A percentile compares a stretch with the other conserved stretches of the same genome.
Conservation (phyloP, 345 rosid genomes). For the Salix suchowensis region DNA sequence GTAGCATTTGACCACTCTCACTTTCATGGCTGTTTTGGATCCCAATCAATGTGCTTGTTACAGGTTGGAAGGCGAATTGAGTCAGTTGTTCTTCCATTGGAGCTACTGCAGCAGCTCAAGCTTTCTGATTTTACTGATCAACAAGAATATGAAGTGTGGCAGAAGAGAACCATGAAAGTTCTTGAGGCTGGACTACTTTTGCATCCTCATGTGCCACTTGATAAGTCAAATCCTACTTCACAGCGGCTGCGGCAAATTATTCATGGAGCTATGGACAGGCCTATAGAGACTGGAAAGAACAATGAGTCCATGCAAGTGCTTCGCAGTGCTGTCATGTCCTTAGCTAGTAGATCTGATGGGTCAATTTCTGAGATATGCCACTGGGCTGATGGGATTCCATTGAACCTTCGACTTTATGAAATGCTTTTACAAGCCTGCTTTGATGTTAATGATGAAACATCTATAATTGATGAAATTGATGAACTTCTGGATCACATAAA, state of each 20-base stretch:
- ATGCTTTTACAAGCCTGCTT: slow-evolving; percentile 84
- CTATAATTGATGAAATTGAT: slow-evolving; percentile 82
- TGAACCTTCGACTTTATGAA: slow-evolving; percentile 81
- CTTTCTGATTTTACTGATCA: slow-evolving; percentile 78
- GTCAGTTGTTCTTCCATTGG: slow-evolving; percentile 80
- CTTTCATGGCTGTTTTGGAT: neutral
- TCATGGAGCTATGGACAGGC: slow-evolving; percentile 63
- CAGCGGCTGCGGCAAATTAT: slow-evolving; percentile 74
- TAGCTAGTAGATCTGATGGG: slow-evolving; percentile 82
- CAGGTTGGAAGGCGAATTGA: slow-evolving; percentile 92
- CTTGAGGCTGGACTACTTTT: slow-evolving; percentile 86
- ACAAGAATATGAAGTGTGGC: slow-evolving; percentile 84
- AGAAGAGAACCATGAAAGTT: slow-evolving; percentile 72
- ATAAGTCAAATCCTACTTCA: slow-evolving; percentile 53
- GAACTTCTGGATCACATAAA: slow-evolving; percentile 95
- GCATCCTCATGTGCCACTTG: slow-evolving; percentile 81
- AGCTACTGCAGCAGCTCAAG: slow-evolving; percentile 89
- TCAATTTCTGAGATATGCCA: slow-evolving; percentile 71
- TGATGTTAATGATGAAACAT: slow-evolving; percentile 60
- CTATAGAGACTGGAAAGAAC: slow-evolving; percentile 85
- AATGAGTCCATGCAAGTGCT: slow-evolving; percentile 94
- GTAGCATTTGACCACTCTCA: neutral
- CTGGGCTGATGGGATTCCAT: slow-evolving; percentile 96
- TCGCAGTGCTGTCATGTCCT: slow-evolving; percentile 75
- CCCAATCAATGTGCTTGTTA: slow-evolving; percentile 7